These are phyloP conservation scores for Lipomyces starkeyi DNA, from an alignment of 805 yeast species.

Conservation along the genomic window DNA sequence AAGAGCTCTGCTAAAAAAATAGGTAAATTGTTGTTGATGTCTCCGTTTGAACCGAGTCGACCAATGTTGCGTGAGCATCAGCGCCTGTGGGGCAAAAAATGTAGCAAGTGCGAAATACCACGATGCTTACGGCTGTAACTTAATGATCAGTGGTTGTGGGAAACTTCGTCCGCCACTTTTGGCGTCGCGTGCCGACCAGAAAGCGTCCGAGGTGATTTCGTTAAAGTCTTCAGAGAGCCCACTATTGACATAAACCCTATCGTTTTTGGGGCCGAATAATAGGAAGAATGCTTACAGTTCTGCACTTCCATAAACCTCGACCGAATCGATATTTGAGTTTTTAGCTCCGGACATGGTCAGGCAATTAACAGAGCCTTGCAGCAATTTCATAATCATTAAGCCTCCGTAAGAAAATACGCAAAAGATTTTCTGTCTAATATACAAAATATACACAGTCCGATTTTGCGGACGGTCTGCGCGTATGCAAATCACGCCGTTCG, in stretches of 20 bases:
- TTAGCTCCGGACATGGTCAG: neutral
- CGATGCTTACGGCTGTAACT: neutral
- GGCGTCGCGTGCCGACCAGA: too few relatives aligned
- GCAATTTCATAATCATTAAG: neutral
- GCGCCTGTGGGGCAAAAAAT: neutral
- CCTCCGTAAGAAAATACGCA: neutral
- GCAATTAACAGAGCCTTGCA: neutral
- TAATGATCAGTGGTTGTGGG: neutral
- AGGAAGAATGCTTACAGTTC: too few relatives aligned
- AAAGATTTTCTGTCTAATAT: neutral
- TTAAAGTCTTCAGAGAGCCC: too few relatives aligned
- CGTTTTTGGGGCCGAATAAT: too few relatives aligned
- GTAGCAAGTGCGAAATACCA: neutral
- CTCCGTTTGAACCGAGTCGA: too few relatives aligned
- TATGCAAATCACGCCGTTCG: neutral
- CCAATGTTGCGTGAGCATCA: neutral
- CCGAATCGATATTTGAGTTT: neutral
- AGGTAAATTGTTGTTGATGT: too few relatives aligned
- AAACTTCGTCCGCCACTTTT: too few relatives aligned
- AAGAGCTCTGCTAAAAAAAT: too few relatives aligned
- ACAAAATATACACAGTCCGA: neutral
- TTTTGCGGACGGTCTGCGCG: neutral
- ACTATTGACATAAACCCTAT: too few relatives aligned
- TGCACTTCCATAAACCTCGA: neutral
- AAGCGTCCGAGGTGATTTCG: too few relatives aligned